Conservation (phyloP, 345 rosid genomes). For the Brassica cretica region DNA sequence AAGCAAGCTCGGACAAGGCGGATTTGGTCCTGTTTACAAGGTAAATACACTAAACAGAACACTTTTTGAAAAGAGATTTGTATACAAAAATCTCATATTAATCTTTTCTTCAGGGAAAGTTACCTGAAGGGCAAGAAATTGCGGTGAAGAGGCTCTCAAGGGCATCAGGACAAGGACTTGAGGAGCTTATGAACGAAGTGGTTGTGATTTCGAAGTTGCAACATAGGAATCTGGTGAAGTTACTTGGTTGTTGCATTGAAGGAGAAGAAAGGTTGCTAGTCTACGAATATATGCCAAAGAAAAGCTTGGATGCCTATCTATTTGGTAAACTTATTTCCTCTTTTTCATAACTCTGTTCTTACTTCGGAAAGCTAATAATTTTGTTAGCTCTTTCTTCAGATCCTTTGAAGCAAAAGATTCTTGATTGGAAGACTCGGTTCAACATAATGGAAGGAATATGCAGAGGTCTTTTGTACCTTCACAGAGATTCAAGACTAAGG, state of each 20-base stretch:
- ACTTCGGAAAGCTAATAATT: too few relatives aligned
- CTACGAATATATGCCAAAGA: constrained; percentile 53
- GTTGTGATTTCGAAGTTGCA: constrained; percentile 59
- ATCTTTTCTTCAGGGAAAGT: constrained; percentile 62
- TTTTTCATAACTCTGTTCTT: too few relatives aligned
- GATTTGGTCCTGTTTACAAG: constrained; percentile 53
- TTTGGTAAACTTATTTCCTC: constrained; percentile 40
- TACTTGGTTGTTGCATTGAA: constrained; percentile 60
- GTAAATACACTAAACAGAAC: background rate
- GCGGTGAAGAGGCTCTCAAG: constrained; percentile 63
- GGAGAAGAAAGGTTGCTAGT: constrained; percentile 56
- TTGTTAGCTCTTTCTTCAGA: constrained; percentile 25
- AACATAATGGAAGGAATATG: constrained; percentile 51
- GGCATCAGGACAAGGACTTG: constrained; percentile 57
- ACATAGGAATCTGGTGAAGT: constrained; percentile 61
- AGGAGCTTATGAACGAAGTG: constrained; percentile 62
- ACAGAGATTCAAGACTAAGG: constrained; percentile 51
- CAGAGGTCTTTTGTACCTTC: constrained; percentile 52
- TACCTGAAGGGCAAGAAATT: constrained; percentile 47
- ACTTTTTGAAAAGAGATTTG: too few relatives aligned
- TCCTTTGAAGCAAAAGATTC: constrained; percentile 21
- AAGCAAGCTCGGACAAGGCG: constrained; percentile 55
- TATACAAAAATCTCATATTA: too few relatives aligned
- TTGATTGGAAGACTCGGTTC: constrained; percentile 46
- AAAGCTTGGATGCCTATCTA: constrained; percentile 46